These are phyloP conservation scores for Arthroderma uncinatum DNA, from an alignment of 2,329 filamentous ascomycete genomes.

Conservation along the genomic window DNA sequence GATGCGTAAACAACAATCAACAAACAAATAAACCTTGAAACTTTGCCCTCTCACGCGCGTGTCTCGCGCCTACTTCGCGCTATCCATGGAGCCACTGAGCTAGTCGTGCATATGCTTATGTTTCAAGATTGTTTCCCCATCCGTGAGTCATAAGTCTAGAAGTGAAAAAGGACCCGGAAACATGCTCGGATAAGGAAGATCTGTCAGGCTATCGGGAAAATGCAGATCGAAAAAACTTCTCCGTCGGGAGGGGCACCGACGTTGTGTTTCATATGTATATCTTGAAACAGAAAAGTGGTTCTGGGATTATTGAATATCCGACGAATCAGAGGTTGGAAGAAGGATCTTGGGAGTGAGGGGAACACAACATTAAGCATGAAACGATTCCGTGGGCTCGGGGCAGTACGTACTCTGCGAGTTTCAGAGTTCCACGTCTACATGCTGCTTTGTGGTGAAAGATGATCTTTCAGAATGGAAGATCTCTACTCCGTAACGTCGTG, in stretches of 20 bases:
- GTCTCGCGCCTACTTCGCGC: conserved; percentile 3
- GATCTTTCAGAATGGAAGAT: too few species aligned
- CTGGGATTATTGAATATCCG: background rate
- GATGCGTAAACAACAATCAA: background rate
- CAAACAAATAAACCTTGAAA: background rate
- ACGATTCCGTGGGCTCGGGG: background rate
- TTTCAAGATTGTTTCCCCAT: background rate
- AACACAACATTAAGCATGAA: background rate
- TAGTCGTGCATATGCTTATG: background rate
- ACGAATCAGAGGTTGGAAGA: background rate
- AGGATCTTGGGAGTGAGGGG: background rate
- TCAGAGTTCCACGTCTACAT: background rate
- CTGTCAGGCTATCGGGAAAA: background rate
- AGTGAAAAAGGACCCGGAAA: background rate
- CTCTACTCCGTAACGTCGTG: too few species aligned
- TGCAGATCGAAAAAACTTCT: background rate
- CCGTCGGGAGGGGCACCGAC: background rate
- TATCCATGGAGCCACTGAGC: background rate
- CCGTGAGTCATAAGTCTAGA: background rate
- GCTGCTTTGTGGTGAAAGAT: background rate
- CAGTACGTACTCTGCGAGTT: background rate
- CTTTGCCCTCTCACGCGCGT: background rate
- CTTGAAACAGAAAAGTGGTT: background rate
- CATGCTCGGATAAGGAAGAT: background rate
- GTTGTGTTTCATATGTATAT: background rate